A percentile compares a stretch with the other conserved stretches of the same genome.
phyloP scores from a whole-genome alignment of 2,329 filamentous ascomycete genomes.

The Aspergillus sp. region DNA sequence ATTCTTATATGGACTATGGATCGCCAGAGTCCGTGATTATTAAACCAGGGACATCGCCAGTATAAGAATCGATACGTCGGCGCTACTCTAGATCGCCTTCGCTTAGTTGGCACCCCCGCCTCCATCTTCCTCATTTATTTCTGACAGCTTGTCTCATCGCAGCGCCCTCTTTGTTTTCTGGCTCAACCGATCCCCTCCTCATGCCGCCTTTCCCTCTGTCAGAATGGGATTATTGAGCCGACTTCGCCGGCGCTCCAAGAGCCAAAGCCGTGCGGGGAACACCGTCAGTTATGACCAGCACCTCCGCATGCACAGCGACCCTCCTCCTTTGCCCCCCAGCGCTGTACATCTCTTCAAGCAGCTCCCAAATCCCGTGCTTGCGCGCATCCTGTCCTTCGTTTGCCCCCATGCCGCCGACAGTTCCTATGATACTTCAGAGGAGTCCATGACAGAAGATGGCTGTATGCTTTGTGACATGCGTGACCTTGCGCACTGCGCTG shows the following conservation, averaged over 20 bases:
- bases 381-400: slow-evolving; percentile 75
- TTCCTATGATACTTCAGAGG: slow-evolving; percentile 79
- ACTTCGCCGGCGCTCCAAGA: slow-evolving; percentile 30
- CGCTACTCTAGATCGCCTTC: slow-evolving; percentile 1
- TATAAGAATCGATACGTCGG: neutral
- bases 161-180: neutral
- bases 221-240: slow-evolving; percentile 35
- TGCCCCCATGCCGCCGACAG: slow-evolving; percentile 80
- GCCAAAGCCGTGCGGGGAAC: slow-evolving; percentile 28
- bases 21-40: too few relatives aligned
- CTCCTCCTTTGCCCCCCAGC: slow-evolving; percentile 20
- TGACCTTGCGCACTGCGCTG: slow-evolving; percentile 77
- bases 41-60: neutral
- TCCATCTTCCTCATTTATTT: slow-evolving; percentile 9
- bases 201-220: neutral
- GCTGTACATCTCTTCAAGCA: slow-evolving; percentile 44
- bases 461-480: slow-evolving; percentile 95
- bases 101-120: slow-evolving; percentile 11
- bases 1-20: too few relatives aligned
- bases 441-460: slow-evolving; percentile 71
- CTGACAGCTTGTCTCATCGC: slow-evolving; percentile 4
- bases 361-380: slow-evolving; percentile 69
- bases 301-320: slow-evolving; percentile 19
- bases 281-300: slow-evolving; percentile 23
- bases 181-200: neutral